Evolutionary conservation across 345 rosid species (phyloP).

Genomic region (Boechera stricta): DNA sequence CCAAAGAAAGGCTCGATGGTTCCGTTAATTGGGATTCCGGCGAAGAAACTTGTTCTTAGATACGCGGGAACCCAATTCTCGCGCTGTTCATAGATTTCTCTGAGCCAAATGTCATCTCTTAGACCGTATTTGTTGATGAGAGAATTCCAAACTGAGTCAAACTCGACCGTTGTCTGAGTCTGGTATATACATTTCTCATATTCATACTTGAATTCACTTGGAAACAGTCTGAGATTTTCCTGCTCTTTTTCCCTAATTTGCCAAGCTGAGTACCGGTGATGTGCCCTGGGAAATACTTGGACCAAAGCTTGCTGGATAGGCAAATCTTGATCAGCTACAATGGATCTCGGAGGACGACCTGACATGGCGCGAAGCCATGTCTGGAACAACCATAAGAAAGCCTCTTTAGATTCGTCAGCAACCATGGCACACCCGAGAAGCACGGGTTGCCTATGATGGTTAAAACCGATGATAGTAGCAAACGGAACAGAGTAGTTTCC

Average conservation of each 20-base stretch:
- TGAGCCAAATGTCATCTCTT: constrained; percentile 70
- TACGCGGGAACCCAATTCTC: constrained; percentile 84
- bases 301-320: constrained; percentile 74
- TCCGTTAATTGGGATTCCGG: constrained; percentile 71
- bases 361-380: constrained; percentile 90
- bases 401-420: constrained; percentile 73
- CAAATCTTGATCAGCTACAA: constrained; percentile 84
- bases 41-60: constrained; percentile 71
- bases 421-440: constrained; percentile 88
- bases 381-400: constrained; percentile 76
- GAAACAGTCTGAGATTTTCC: constrained; percentile 61
- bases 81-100: constrained; percentile 69
- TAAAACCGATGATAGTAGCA: constrained; percentile 80
- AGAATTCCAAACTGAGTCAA: constrained; percentile 68
- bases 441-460: constrained; percentile 89
- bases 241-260: constrained; percentile 70
- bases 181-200: constrained; percentile 76
- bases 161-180: constrained; percentile 67
- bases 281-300: constrained; percentile 73
- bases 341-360: constrained; percentile 68
- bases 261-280: constrained; percentile 79
- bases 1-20: constrained; percentile 67
- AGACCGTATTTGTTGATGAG: constrained; percentile 66
- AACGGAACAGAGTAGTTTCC: constrained; percentile 67
- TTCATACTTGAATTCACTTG: constrained; percentile 64